phyloP scores from a whole-genome alignment of 148 eudicot genomes.

The Vaccinium vitisidaea region DNA sequence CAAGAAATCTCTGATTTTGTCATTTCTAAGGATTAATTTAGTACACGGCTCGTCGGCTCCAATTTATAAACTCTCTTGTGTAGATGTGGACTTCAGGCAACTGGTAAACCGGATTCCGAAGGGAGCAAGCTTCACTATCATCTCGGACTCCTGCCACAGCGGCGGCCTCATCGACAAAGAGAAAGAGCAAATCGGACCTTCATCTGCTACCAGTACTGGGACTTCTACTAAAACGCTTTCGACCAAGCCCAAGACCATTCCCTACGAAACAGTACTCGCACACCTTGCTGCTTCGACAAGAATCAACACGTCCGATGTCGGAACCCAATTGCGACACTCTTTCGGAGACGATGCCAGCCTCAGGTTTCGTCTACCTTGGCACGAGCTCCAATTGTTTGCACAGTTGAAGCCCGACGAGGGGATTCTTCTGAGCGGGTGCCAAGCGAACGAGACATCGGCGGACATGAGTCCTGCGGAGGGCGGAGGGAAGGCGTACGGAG shows the following conservation, averaged over 20 bases:
- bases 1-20: too few relatives aligned
- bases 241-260: constrained; percentile 34
- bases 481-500: constrained; percentile 46
- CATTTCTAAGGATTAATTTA: too few relatives aligned
- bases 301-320: constrained; percentile 35
- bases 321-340: constrained; percentile 35
- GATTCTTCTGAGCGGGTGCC: constrained; percentile 65
- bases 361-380: constrained; percentile 34
- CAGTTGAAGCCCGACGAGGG: constrained; percentile 42
- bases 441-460: constrained; percentile 50
- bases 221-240: too few relatives aligned
- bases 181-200: constrained; percentile 66
- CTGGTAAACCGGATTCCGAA: constrained; percentile 58
- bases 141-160: constrained; percentile 69
- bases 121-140: constrained; percentile 58
- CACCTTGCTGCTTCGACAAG: constrained; percentile 40
- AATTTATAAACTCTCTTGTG: neutral
- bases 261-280: constrained; percentile 35
- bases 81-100: constrained; percentile 62
- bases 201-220: neutral
- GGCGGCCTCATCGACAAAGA: constrained; percentile 73
- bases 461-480: constrained; percentile 34
- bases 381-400: constrained; percentile 23
- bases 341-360: constrained; percentile 48
- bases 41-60: neutral